Percentiles rank a stretch among this genome's conserved stretches.
Conservation (phyloP, 2,329 filamentous ascomycete species). For the Apiospora aurea region DNA sequence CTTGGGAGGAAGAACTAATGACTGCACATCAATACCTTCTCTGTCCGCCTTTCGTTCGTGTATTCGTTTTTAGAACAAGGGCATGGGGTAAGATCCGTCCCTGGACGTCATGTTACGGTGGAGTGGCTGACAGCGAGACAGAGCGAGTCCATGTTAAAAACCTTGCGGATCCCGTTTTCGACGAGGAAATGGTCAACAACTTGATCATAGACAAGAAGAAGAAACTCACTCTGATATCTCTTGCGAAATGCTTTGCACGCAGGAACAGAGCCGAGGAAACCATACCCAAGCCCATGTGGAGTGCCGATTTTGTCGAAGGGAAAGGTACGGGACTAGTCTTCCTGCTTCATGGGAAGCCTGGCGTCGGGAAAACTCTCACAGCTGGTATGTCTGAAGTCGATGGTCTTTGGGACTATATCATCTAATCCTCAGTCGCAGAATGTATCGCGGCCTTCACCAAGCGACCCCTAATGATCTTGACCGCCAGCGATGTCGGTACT, state of each 20-base stretch:
- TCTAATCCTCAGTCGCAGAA: neutral
- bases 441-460: neutral
- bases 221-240: neutral
- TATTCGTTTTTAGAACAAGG: slow-evolving; percentile 34
- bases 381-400: neutral
- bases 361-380: slow-evolving; percentile 47
- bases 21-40: slow-evolving; percentile 32
- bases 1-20: neutral
- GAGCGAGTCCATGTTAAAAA: slow-evolving; percentile 1
- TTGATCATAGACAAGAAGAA: neutral
- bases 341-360: slow-evolving; percentile 59
- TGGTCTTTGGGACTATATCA: accelerated
- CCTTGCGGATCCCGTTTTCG: neutral
- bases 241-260: slow-evolving; percentile 3
- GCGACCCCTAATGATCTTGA: neutral
- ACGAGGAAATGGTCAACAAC: neutral
- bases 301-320: slow-evolving; percentile 53
- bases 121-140: neutral
- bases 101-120: neutral
- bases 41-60: slow-evolving; percentile 26
- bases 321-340: slow-evolving; percentile 59
- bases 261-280: neutral
- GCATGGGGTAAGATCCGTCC: slow-evolving; percentile 32
- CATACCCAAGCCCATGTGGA: neutral
- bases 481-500: neutral